Evolutionary conservation across 1,284 basidiomycete genomes (phyloP).

Genomic region (Leccinum brunneo-olivaceum): DNA sequence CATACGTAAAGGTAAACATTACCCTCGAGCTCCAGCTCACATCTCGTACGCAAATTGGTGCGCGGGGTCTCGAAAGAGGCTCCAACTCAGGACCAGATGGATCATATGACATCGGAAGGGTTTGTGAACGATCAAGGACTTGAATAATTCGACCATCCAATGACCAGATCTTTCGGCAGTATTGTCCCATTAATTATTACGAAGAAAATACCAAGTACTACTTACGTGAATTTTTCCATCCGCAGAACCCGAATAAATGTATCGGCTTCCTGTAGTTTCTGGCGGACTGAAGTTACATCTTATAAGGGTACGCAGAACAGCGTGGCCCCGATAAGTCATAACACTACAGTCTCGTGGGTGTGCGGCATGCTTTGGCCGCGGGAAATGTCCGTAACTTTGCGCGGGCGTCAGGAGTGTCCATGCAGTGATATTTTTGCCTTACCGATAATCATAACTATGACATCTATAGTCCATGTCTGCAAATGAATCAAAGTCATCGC

Average conservation of each 20-base stretch:
- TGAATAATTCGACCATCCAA: slow-evolving; percentile 83
- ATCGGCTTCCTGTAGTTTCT: slow-evolving; percentile 87
- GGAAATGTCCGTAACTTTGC: slow-evolving; percentile 58
- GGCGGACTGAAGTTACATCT: slow-evolving; percentile 92
- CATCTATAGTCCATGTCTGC: slow-evolving; percentile 53
- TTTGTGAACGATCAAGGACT: slow-evolving; percentile 76
- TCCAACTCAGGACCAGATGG: slow-evolving; percentile 52
- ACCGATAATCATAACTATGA: slow-evolving; percentile 77
- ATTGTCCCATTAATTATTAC: slow-evolving; percentile 6
- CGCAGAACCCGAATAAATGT: slow-evolving; percentile 88
- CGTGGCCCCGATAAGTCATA: slow-evolving; percentile 93
- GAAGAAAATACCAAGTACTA: slow-evolving; percentile 9
- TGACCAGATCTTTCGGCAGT: slow-evolving; percentile 75
- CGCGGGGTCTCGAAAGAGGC: slow-evolving; percentile 22
- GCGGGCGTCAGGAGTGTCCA: slow-evolving; percentile 8
- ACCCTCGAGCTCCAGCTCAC: slow-evolving; percentile 85
- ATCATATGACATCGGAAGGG: slow-evolving; percentile 65
- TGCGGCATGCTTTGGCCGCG: slow-evolving; percentile 57
- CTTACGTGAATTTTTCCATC: slow-evolving; percentile 79
- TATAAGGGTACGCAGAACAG: slow-evolving; percentile 89
- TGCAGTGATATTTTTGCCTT: slow-evolving; percentile 14
- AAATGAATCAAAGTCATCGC: slow-evolving; percentile 60
- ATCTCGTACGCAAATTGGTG: slow-evolving; percentile 72
- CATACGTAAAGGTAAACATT: neutral
- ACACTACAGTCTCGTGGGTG: slow-evolving; percentile 89